Base-by-base conservation (phyloP, 768 basidiomycete genomes). In the Phylloporus sp. region DNA sequence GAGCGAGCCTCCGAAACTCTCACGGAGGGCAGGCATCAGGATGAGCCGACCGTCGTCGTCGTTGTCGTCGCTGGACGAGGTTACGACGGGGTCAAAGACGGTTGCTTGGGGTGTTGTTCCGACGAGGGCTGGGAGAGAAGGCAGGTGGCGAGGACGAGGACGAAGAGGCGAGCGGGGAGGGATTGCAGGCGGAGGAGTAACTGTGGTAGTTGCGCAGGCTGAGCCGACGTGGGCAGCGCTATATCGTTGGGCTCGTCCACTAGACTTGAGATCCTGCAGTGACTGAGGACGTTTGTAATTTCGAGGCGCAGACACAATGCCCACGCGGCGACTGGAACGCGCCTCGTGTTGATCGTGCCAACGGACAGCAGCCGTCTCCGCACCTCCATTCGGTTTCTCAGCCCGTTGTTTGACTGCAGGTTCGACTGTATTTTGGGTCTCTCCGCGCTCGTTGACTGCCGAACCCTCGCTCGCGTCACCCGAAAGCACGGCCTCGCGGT, bases 261-360 rank as follows among this genome's bases (percentile, higher is more conserved):
- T 49, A 9, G 34, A 51, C 60, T 55, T 62, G 65, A 66, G 58
- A 61, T 65, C 50, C 52, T 61, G 57, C 22, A 66, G 61, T 11
- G 66, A 63, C 53, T 55, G 66, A 42, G 66, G 65, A 52, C 64
- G 65, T 67, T 66, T 67, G 70, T 64, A 71, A 57, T 67, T 59
- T 58, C 60, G 59, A 53, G 69, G 70, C 47, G 68, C 66, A 61
- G 61, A 63, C 54, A 70, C 64, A 49, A 68, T 62, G 50, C 69
- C 68, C 77, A 77, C 72, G 76, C 74, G 77, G 73, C 63, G 62
- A 50, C 41, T 50, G 50, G 73, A 72, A 67, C 71, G 76, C 74
- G 76, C 57, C 63, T 54, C 59, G 45, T 59, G 64, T 59, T 65
- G 61, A 54, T 60, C 55, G 50, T 54, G 52, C n/a, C n/a, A n/a